Evolutionary conservation across 1,284 basidiomycete genomes (phyloP).

Genomic region (Megacollybia platyphylla): DNA sequence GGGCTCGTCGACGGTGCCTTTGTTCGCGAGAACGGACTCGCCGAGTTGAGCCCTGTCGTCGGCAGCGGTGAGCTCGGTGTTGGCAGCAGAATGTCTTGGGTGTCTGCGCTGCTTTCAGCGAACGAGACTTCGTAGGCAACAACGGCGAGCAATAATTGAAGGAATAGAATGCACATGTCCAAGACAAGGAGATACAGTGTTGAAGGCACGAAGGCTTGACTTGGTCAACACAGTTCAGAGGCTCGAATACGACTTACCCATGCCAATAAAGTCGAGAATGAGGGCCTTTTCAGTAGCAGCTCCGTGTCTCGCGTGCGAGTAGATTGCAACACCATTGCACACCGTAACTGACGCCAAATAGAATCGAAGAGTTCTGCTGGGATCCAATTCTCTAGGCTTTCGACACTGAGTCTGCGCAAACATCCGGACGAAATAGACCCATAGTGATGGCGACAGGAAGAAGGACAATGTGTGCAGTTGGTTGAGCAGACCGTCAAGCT

Average conservation of each 20-base stretch:
- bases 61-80: slow-evolving; percentile 12
- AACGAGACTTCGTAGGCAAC: slow-evolving; percentile 53
- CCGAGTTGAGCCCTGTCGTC: slow-evolving; percentile 10
- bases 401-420: slow-evolving; percentile 51
- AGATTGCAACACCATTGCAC: slow-evolving; percentile 46
- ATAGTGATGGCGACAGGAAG: slow-evolving; percentile 56
- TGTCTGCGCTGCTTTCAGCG: slow-evolving; percentile 15
- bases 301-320: slow-evolving; percentile 41
- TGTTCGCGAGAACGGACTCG: slow-evolving; percentile 10
- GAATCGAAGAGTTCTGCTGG: slow-evolving; percentile 45
- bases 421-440: slow-evolving; percentile 41
- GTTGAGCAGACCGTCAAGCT: slow-evolving; percentile 62
- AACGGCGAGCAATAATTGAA: slow-evolving; percentile 50
- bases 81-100: slow-evolving; percentile 20
- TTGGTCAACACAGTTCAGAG: neutral
- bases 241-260: slow-evolving; percentile 33
- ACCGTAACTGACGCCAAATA: slow-evolving; percentile 46
- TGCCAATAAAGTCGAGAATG: slow-evolving; percentile 65
- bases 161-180: slow-evolving; percentile 50
- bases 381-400: slow-evolving; percentile 50
- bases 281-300: slow-evolving; percentile 40
- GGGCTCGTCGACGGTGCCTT: slow-evolving; percentile 14
- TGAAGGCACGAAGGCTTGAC: slow-evolving; percentile 43
- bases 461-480: slow-evolving; percentile 65
- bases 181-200: slow-evolving; percentile 49